Evolutionary conservation across 2,329 filamentous ascomycete genomes (phyloP).

Genomic region (Cladophialophora yegresii): DNA sequence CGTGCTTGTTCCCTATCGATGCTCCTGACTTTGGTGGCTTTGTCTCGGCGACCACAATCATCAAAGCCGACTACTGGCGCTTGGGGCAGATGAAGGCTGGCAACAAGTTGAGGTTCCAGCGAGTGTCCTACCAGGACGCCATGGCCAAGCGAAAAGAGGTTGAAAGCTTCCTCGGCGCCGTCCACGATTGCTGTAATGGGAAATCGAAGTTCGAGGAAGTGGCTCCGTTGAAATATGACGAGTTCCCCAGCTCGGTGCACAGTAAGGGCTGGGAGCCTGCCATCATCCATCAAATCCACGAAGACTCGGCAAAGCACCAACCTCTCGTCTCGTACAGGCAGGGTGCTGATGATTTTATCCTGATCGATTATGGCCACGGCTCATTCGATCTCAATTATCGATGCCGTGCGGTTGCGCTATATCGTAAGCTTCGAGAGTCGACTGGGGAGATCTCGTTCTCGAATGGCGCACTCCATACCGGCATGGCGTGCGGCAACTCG

Average conservation of each 20-base stretch:
- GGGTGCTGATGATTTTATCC: slow-evolving; percentile 55
- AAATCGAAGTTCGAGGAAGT: slow-evolving; percentile 41
- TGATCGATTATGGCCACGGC: slow-evolving; percentile 61
- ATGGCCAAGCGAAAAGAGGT: slow-evolving; percentile 48
- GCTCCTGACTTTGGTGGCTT: slow-evolving; percentile 64
- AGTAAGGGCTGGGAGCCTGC: slow-evolving; percentile 38
- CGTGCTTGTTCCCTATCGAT: slow-evolving; percentile 62
- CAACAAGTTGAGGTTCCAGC: slow-evolving; percentile 55
- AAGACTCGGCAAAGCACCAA: slow-evolving; percentile 39
- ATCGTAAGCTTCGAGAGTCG: slow-evolving; percentile 49
- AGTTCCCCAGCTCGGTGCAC: slow-evolving; percentile 33
- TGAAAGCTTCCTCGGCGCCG: slow-evolving; percentile 49
- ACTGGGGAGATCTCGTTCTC: slow-evolving; percentile 44
- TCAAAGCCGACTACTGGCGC: slow-evolving; percentile 62
- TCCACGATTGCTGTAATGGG: slow-evolving; percentile 47
- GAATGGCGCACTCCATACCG: slow-evolving; percentile 50
- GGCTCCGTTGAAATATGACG: slow-evolving; percentile 39
- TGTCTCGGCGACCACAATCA: slow-evolving; percentile 57
- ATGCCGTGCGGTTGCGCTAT: slow-evolving; percentile 57
- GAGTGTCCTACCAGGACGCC: slow-evolving; percentile 57
- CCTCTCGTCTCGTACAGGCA: slow-evolving; percentile 49
- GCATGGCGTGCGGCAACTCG: slow-evolving; percentile 53
- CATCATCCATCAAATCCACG: slow-evolving; percentile 42
- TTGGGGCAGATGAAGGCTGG: slow-evolving; percentile 64
- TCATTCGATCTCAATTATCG: slow-evolving; percentile 60